Evolutionary conservation across 2,329 filamentous ascomycete genomes (phyloP), one percentile per base, ranked within the genome.

Genomic region (Plectosphaerella cucumerina): DNA sequence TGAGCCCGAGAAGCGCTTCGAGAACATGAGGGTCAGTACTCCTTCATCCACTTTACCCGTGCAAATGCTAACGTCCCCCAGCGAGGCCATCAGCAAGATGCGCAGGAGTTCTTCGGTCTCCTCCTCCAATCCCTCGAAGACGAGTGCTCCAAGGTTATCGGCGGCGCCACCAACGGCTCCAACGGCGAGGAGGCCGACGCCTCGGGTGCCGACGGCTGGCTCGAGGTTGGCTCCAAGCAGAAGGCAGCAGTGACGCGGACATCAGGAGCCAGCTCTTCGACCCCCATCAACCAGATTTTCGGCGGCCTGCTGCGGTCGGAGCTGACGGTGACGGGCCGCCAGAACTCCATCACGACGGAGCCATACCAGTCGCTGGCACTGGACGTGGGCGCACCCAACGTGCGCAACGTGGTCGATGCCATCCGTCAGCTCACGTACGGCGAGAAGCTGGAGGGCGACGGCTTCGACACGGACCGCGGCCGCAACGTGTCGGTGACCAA

Each of bases 1-100:
- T 63, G 85, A 88, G 61, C 84, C 88, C 60, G 77, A 97, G 51
- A 87, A 91, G 42, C 85, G 91, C 49, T 99, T 99, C 69, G 86
- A 89, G 21, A 89, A 87, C 63, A 97, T 99, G 91, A 86, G 89
- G 65, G 88, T 91, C 76, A 68, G 85, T 74, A n/a, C 3, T 6
- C 42, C 58, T 44, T 41, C 21, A 1, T 4, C 45, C 22, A 21
- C n/a, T 1, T 44, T 11, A 42, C 18, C 37, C 18, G 2, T 21
- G 23, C 18, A n/a, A 6, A 22, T 37, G 45, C 61, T 64, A 54
- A 63, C 56, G 52, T 60, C 69, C 56, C 50, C 48, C 57, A 91
- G 86, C 88, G 91, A 54, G 94, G 94, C 15, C 93, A 97, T 61
- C 94, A 99, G 67, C 93, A 99, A 74, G 94, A 99, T 71, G 94